Evolutionary conservation across 2,329 filamentous ascomycete species (phyloP), one percentile per base, ranked within the genome.

Genomic region (Trichoderma sp.): DNA sequence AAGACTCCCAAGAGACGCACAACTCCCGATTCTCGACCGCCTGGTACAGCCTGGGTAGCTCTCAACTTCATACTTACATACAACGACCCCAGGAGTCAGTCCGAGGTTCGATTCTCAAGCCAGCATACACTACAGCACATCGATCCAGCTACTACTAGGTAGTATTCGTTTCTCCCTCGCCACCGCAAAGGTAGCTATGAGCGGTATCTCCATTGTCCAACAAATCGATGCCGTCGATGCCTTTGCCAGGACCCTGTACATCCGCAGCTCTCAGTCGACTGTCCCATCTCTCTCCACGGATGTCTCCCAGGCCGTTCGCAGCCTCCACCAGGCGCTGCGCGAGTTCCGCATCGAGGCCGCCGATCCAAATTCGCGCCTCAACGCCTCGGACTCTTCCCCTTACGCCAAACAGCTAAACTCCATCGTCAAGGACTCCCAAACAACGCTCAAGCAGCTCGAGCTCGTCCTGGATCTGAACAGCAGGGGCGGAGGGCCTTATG

Each of bases 341-440:
- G 83, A 88, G 69, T 77, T 89, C 28, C 84, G 83, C 63, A 78
- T 81, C 68, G 86, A 88, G 75, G 81, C 82, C 45, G 80, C 83
- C 68, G 85, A 86, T 69, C 78, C 79, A 1, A 83, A 84, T 69
- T 88, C 86, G 10, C 76, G 82, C 12, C 77, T 89, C 17, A 83
- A 83, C 75, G 72, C 73, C 39, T 68, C 75, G 1, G 71, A 76
- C 48, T 76, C 75, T 24, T 74, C 78, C 41, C 74, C 81, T 55
- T 85, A 84, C 69, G 72, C 76, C 9, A 78, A 81, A 43, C 81
- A 85, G 70, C 77, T 89, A 15, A 76, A 73, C 0, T 79, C 80
- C 1, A 80, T 87, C 30, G 74, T 88, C 60, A 79, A 83, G 68
- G 83, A 87, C 71, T 83, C 82, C 71, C 81, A 85, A 66, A 82